Base-by-base conservation (phyloP, 2,329 filamentous ascomycete genomes). In the Claviceps sp. region DNA sequence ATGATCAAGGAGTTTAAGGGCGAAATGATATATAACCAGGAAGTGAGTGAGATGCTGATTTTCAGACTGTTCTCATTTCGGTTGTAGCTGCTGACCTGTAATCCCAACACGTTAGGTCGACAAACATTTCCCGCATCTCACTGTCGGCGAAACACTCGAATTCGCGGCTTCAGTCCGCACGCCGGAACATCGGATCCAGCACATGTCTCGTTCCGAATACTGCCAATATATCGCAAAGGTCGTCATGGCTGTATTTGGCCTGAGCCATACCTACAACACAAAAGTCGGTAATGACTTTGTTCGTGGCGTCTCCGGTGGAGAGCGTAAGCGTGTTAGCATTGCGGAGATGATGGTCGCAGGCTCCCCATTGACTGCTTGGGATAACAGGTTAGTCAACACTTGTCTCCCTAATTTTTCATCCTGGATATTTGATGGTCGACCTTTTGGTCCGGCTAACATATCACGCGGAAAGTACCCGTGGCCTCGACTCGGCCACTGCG, bases 271-370 rank as follows among this genome's bases (percentile, higher is more conserved):
- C 0, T 72, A 84, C 58, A 76, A 82, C 54, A 89, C 86, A 6
- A 85, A 83, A 59, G 83, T 90, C 13, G 86, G 86, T 6, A 81
- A 88, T 55, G 84, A 88, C 57, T 80, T 85, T 46, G 74, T 89
- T 11, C 79, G 84, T 1, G 86, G 86, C 48, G 77, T 86, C 0
- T 82, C 77, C 7, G 84, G 84, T 26, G 84, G 84, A 40, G 84
- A 87, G 63, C 73, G 82, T 52, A 90, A 93, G 70, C 81, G 88
- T 63, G 87, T 94, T 5, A 86, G 82, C 46, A 88, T 93, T 55
- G 86, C 85, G 1, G 87, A 93, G 66, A 87, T 86, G 57, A 76
- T 84, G 54, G 71, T 89, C 8, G 82, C 82, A 16, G 71, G 74
- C 37, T 77, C 79, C 0, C 76, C 76, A 0, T 65, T 81, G 42